These are phyloP conservation scores for Nigrograna mackinnonii DNA, from an alignment of 2,329 filamentous ascomycete genomes.

Conservation along the genomic window DNA sequence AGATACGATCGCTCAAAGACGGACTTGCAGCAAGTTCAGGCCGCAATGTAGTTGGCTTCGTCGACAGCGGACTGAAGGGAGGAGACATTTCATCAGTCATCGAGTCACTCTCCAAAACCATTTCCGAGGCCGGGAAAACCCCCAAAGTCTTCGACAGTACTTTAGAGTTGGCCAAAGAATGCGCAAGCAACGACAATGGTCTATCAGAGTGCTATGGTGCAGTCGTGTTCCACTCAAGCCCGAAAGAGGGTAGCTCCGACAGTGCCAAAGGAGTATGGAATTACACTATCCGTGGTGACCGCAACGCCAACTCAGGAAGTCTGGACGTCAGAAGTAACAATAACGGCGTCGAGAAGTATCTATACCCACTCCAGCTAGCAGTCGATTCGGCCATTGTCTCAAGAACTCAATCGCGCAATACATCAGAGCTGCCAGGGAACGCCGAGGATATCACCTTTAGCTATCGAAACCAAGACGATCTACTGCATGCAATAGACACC, in stretches of 20 bases:
- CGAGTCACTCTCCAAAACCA: slow-evolving; percentile 17
- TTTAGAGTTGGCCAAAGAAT: slow-evolving; percentile 15
- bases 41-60: slow-evolving; percentile 23
- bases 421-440: slow-evolving; percentile 7
- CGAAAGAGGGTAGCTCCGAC: slow-evolving; percentile 26
- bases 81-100: slow-evolving; percentile 23
- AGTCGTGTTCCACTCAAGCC: slow-evolving; percentile 22
- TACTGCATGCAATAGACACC: slow-evolving; percentile 12
- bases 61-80: slow-evolving; percentile 26
- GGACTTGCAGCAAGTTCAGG: slow-evolving; percentile 14
- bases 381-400: slow-evolving; percentile 43
- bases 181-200: slow-evolving; percentile 12
- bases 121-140: slow-evolving; percentile 19
- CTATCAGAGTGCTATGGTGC: slow-evolving; percentile 20
- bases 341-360: slow-evolving; percentile 16
- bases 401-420: slow-evolving; percentile 31
- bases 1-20: slow-evolving; percentile 23
- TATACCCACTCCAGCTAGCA: slow-evolving; percentile 24
- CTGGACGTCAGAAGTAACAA: slow-evolving; percentile 17
- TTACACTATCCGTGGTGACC: slow-evolving; percentile 23
- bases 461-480: slow-evolving; percentile 11
- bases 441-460: slow-evolving; percentile 19
- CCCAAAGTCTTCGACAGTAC: slow-evolving; percentile 13
- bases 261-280: slow-evolving; percentile 37
- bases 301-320: neutral